Evolutionary conservation across 495 filamentous ascomycete genomes (phyloP), one percentile per base, ranked within the genome.

Genomic region (Penicillium macrosclerotiorum): DNA sequence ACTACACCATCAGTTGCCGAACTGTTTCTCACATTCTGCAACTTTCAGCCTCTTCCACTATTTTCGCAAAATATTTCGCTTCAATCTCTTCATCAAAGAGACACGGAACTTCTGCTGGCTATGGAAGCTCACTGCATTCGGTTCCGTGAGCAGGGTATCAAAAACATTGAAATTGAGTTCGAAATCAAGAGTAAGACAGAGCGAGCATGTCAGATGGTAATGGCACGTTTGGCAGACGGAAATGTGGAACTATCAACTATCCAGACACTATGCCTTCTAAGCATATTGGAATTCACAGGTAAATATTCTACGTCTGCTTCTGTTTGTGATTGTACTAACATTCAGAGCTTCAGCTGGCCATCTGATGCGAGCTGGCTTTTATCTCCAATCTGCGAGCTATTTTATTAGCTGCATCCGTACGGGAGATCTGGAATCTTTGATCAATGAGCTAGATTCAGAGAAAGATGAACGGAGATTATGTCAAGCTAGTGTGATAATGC

Each of bases 221-320:
- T 65, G 52, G 49, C 54, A 31, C 64, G 60, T 19, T 9, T 73
- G 3, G 50, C 53, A 12, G 44, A 62, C 4, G 71, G 69, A 5
- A 42, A 36, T 22, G 51, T 72, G 12, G 69, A 75, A 38, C 42
- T 75, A 4, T 71, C 69, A 5, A 72, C 69, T 2, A 52, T 75
- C 7, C 71, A 73, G 52, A 54, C 65, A 2, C 47, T 75, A 0
- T 72, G 68, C 38, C 51, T 75, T 29, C 42, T 75, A 9, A 64
- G 63, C 27, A 49, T 72, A 42, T 50, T 72, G 30, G 69, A 73
- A 33, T 72, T 67, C 27, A 64, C 71, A 48, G 55, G 71, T 73
- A 63, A 39, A 34, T 3, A 33, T 18, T 23, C 0, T 9, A 2
- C 1, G 5, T 7, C 9, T 8, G 11, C 4, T 8, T 32, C 19